phyloP scores from a whole-genome alignment of 495 filamentous ascomycete species.

The Daldinia vernicosa region DNA sequence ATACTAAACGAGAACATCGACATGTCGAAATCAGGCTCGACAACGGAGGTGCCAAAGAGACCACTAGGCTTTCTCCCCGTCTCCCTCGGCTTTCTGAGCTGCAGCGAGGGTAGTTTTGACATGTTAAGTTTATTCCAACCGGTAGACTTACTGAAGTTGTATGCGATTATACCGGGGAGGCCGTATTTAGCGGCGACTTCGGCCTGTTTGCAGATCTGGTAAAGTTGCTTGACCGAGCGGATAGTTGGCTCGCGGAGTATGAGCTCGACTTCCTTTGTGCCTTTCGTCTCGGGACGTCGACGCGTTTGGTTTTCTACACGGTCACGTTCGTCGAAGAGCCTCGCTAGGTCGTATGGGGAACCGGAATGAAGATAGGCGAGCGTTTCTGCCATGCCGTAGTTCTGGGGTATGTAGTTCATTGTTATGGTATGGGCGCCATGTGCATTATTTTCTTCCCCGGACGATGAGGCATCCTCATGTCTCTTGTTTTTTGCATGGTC shows the following conservation, averaged over 20 bases:
- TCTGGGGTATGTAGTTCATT: constrained; percentile 19
- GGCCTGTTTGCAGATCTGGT: constrained; percentile 19
- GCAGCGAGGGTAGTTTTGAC: constrained; percentile 25
- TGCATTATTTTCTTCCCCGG: not conserved
- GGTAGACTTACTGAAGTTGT: constrained; percentile 34
- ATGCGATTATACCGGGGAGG: constrained; percentile 1
- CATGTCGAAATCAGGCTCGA: constrained; percentile 18
- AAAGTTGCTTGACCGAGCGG: constrained; percentile 21
- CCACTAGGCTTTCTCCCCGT: not conserved
- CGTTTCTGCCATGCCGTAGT: constrained; percentile 25
- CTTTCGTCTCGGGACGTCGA: constrained; percentile 25
- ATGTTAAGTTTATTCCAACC: constrained; percentile 30
- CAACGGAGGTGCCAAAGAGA: constrained; percentile 3
- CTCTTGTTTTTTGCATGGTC: not conserved
- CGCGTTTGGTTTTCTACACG: constrained; percentile 15
- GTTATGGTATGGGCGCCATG: not conserved
- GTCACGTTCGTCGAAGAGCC: constrained; percentile 23
- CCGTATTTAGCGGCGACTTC: constrained; percentile 24
- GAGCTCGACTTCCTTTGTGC: constrained; percentile 28
- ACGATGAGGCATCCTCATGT: not conserved
- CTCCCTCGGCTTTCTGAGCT: constrained; percentile 6
- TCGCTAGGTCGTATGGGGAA: constrained; percentile 14
- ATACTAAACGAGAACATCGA: not conserved
- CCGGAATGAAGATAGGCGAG: constrained; percentile 17
- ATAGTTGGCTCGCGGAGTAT: constrained; percentile 33